Percentiles rank a stretch among this genome's conserved stretches.
These are phyloP conservation scores for Metschnikowia lachancei DNA, from an alignment of 805 yeast genomes.

Conservation along the genomic window DNA sequence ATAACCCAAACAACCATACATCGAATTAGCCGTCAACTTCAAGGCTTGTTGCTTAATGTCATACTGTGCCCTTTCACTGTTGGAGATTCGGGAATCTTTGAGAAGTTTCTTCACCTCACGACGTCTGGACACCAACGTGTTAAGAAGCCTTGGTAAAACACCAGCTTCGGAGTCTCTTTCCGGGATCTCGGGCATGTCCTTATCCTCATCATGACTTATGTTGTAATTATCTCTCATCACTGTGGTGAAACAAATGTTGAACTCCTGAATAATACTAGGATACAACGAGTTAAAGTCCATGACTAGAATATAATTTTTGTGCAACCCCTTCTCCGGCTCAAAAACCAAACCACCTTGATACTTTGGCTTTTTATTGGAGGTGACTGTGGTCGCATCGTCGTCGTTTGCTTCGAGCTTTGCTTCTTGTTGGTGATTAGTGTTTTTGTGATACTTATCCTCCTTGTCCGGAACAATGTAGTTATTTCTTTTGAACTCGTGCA, in stretches of 20 bases:
- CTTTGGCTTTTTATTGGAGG: conserved; percentile 65
- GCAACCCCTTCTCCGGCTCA: conserved; percentile 94
- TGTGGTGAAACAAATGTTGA: conserved; percentile 94
- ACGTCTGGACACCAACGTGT: conserved; percentile 84
- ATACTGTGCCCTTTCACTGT: conserved; percentile 72
- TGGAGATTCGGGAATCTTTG: conserved; percentile 66
- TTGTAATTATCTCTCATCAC: conserved; percentile 64
- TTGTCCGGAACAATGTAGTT: conserved; percentile 88
- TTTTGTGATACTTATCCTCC: conserved; percentile 44
- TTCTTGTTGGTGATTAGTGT: conserved; percentile 35
- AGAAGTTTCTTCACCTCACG: conserved; percentile 85
- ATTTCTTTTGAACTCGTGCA: conserved; percentile 84
- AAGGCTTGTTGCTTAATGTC: conserved; percentile 95
- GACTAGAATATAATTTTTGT: conserved; percentile 81
- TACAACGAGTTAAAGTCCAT: conserved; percentile 98
- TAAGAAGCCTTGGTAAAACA: conserved; percentile 79
- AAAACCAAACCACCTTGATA: conserved; percentile 93
- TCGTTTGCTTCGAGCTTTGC: conserved; percentile 32
- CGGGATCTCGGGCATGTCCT: conserved; percentile 68
- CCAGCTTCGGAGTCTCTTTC: conserved; percentile 59
- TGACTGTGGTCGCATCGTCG: conserved; percentile 45
- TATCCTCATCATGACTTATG: conserved; percentile 47
- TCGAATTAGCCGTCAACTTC: conserved; percentile 96
- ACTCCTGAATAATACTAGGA: conserved; percentile 96
- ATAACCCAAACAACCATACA: conserved; percentile 98